Conservation (phyloP, 306 rosid species). For the Phaseolus lunatus region DNA sequence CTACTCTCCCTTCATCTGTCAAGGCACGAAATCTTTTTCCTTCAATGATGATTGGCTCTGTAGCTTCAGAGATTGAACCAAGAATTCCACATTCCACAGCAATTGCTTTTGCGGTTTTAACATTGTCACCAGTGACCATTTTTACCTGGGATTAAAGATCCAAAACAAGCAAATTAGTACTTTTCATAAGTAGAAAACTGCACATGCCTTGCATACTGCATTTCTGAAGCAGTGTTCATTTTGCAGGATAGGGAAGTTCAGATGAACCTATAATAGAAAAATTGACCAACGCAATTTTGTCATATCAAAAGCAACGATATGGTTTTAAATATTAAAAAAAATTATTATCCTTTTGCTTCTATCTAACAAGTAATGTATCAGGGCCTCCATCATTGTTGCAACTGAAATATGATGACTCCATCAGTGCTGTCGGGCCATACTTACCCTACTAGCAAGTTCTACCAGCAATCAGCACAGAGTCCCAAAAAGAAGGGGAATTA, state of each 20-base stretch:
- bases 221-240: slow-evolving; percentile 8
- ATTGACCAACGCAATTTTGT: background rate
- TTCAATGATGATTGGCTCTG: slow-evolving; percentile 76
- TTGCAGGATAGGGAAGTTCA: slow-evolving; percentile 20
- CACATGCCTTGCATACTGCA: slow-evolving; percentile 34
- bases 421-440: background rate
- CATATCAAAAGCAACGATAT: slow-evolving; percentile 13
- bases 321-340: background rate
- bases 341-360: background rate
- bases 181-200: slow-evolving; percentile 1
- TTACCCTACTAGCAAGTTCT: background rate
- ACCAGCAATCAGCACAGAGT: background rate
- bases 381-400: background rate
- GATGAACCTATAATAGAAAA: slow-evolving; percentile 21
- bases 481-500: background rate
- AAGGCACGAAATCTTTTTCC: slow-evolving; percentile 79
- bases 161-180: slow-evolving; percentile 35
- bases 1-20: slow-evolving; percentile 60
- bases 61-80: slow-evolving; percentile 57
- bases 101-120: slow-evolving; percentile 93
- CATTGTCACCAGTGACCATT: slow-evolving; percentile 95
- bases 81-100: slow-evolving; percentile 95
- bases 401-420: background rate
- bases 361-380: slow-evolving; percentile 4
- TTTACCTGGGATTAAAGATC: slow-evolving; percentile 63